A percentile compares a stretch with the other conserved stretches of the same genome.
Conservation (phyloP, 2,329 filamentous ascomycete species). For the Mycosphaerelloides madeirae region DNA sequence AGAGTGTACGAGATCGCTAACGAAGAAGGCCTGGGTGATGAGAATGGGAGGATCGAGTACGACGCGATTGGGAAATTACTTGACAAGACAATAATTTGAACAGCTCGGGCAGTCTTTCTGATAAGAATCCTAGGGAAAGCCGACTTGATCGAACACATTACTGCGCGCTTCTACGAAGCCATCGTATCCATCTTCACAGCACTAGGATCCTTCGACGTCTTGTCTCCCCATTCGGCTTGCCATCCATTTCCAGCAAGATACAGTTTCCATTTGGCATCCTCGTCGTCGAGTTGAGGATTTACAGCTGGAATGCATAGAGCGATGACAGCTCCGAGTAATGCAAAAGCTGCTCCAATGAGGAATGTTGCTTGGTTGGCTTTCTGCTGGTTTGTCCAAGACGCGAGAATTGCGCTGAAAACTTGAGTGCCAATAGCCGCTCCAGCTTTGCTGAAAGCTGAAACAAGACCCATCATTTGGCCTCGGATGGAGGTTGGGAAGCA, state of each 20-base stretch:
- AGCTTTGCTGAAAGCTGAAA: slow-evolving; percentile 66
- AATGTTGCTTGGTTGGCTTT: slow-evolving; percentile 74
- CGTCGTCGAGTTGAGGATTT: slow-evolving; percentile 9
- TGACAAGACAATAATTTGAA: too few relatives aligned
- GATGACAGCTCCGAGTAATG: slow-evolving; percentile 64
- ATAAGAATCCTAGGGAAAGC: too few relatives aligned
- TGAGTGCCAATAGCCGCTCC: slow-evolving; percentile 77
- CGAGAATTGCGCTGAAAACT: slow-evolving; percentile 62
- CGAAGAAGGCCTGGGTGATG: slow-evolving; percentile 24
- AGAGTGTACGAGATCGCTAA: slow-evolving; percentile 36
- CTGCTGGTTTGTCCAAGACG: slow-evolving; percentile 50
- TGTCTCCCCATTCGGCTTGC: slow-evolving; percentile 12
- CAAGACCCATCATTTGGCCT: slow-evolving; percentile 66
- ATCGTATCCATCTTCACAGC: slow-evolving; percentile 9
- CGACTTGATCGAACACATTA: too few relatives aligned
- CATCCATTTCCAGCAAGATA: slow-evolving; percentile 11
- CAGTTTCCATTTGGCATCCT: slow-evolving; percentile 11
- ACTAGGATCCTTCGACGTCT: slow-evolving; percentile 5
- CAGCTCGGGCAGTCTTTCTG: too few relatives aligned
- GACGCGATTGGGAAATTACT: slow-evolving; percentile 37
- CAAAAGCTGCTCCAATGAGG: slow-evolving; percentile 71
- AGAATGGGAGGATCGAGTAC: slow-evolving; percentile 31
- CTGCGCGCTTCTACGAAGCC: slow-evolving; percentile 1
- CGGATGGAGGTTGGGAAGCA: slow-evolving; percentile 80
- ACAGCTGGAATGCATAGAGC: slow-evolving; percentile 45